Evolutionary conservation across 495 filamentous ascomycete species (phyloP).

Genomic region (Aspergillus affinis): DNA sequence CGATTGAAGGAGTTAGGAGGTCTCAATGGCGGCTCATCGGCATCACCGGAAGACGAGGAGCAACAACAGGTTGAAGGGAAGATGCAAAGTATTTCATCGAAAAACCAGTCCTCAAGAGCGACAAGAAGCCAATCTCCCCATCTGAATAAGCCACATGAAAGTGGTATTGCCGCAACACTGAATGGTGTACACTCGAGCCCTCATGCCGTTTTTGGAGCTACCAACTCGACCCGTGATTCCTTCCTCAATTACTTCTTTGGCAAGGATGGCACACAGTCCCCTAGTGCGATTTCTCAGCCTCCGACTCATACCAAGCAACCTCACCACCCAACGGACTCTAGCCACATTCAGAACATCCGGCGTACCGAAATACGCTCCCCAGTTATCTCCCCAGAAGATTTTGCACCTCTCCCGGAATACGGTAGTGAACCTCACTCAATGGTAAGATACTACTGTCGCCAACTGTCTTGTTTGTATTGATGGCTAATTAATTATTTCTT

Average conservation of each 20-base stretch:
- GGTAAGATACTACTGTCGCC: slow-evolving; percentile 48
- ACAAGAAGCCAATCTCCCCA: slow-evolving; percentile 78
- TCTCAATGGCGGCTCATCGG: slow-evolving; percentile 70
- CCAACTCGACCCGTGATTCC: slow-evolving; percentile 67
- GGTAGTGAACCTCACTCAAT: slow-evolving; percentile 54
- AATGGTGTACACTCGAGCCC: slow-evolving; percentile 66
- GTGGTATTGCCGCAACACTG: slow-evolving; percentile 62
- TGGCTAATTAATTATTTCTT: slow-evolving; percentile 31
- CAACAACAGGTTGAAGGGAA: slow-evolving; percentile 48
- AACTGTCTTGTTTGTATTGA: slow-evolving; percentile 21
- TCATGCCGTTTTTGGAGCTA: slow-evolving; percentile 58
- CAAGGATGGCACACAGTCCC: slow-evolving; percentile 69
- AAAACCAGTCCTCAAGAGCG: slow-evolving; percentile 59
- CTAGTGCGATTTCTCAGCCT: slow-evolving; percentile 31
- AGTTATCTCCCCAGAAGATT: slow-evolving; percentile 42
- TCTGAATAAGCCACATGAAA: slow-evolving; percentile 58
- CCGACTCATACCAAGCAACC: slow-evolving; percentile 61
- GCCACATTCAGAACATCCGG: slow-evolving; percentile 78
- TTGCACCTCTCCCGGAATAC: slow-evolving; percentile 35
- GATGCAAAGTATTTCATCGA: slow-evolving; percentile 53
- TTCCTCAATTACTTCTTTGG: slow-evolving; percentile 99
- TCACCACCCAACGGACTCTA: slow-evolving; percentile 72
- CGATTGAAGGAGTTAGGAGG: slow-evolving; percentile 75
- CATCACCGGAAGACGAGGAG: slow-evolving; percentile 73
- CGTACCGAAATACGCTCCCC: slow-evolving; percentile 61